A percentile compares a stretch with the other conserved stretches of the same genome.
Conservation (phyloP, 768 basidiomycete species). For the Hortiboletus campestris region DNA sequence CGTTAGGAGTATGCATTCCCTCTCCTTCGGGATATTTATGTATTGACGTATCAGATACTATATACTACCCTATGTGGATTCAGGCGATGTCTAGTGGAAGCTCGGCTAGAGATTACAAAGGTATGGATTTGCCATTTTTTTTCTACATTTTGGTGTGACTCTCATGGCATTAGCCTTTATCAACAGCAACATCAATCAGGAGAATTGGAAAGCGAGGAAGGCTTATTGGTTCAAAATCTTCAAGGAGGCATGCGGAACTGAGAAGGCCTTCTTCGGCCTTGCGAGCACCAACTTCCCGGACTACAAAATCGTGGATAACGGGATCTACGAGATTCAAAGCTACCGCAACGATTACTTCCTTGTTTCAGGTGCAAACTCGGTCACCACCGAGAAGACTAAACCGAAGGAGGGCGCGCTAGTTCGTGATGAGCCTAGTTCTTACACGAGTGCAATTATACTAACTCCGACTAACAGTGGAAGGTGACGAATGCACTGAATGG, state of each 20-base stretch:
- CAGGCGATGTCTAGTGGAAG: neutral
- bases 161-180: neutral
- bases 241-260: neutral
- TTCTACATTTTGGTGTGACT: neutral
- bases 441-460: neutral
- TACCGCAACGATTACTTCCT: neutral
- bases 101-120: neutral
- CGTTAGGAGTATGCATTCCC: neutral
- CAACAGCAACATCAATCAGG: neutral
- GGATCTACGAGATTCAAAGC: slow-evolving; percentile 2
- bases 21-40: no score
- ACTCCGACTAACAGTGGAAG: neutral
- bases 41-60: neutral
- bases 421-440: neutral
- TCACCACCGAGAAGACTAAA: neutral
- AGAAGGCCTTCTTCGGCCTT: neutral
- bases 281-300: neutral
- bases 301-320: neutral
- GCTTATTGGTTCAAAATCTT: neutral
- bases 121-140: neutral
- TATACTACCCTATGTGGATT: neutral
- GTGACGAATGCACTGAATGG: neutral
- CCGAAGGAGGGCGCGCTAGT: neutral
- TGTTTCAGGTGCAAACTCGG: neutral
- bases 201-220: neutral